Percentiles rank a stretch among this genome's conserved stretches.
Conservation (phyloP, 768 basidiomycete genomes). For the Clitopilus passeckerianus region DNA sequence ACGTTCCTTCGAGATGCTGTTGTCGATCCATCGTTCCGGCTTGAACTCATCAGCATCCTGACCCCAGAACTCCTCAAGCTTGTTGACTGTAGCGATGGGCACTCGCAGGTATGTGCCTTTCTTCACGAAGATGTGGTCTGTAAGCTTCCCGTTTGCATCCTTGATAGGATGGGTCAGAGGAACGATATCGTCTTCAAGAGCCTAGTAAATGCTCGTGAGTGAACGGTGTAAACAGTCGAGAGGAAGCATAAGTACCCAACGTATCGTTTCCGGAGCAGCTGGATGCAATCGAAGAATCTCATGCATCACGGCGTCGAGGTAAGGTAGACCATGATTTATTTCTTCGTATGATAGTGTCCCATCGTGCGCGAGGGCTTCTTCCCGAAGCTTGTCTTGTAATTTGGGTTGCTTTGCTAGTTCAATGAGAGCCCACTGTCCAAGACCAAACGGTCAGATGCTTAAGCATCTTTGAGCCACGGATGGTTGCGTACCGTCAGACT, state of each 20-base stretch:
- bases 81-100: conserved; percentile 35
- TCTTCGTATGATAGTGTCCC: conserved; percentile 34
- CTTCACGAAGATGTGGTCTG: conserved; percentile 27
- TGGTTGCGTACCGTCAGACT: background rate
- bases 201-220: conserved; percentile 15
- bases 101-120: conserved; percentile 32
- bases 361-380: conserved; percentile 8
- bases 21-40: conserved; percentile 38
- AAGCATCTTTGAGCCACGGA: too few relatives aligned
- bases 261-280: conserved; percentile 19
- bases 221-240: background rate
- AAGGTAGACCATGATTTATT: conserved; percentile 27
- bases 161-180: conserved; percentile 27
- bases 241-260: conserved; percentile 18
- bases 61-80: conserved; percentile 37
- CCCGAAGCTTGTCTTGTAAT: conserved; percentile 11
- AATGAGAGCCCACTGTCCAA: conserved; percentile 16
- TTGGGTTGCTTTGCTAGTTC: conserved; percentile 15
- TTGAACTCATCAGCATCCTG: conserved; percentile 35
- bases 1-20: conserved; percentile 6
- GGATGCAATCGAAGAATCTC: conserved; percentile 35
- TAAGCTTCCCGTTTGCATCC: conserved; percentile 18
- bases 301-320: conserved; percentile 34
- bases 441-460: background rate
- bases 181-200: conserved; percentile 30